A percentile compares a stretch with the other conserved stretches of the same genome.
phyloP scores from a whole-genome alignment of 495 filamentous ascomycete species.

The Chaetomium fimeti region DNA sequence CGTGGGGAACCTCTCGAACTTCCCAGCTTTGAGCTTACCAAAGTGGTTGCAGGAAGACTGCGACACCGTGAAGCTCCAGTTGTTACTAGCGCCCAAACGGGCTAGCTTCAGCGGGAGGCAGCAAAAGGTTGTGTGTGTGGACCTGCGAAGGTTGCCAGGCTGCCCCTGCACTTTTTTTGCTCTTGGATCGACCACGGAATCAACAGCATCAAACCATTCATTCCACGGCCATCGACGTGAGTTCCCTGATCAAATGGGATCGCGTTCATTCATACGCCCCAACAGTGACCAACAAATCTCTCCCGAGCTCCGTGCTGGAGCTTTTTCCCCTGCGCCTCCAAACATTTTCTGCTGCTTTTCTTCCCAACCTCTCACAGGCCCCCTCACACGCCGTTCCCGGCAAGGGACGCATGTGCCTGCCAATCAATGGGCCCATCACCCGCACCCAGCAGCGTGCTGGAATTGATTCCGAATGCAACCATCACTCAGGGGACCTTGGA shows the following conservation, averaged over 20 bases:
- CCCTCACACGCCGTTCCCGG: background rate
- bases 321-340: background rate
- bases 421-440: slow-evolving; percentile 32
- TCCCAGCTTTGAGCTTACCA: no score
- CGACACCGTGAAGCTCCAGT: slow-evolving; percentile 13
- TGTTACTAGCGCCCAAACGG: background rate
- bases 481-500: background rate
- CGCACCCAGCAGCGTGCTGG: slow-evolving; percentile 28
- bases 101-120: slow-evolving; percentile 14
- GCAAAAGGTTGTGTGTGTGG: slow-evolving; percentile 5
- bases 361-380: slow-evolving; percentile 2
- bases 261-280: background rate
- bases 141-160: background rate
- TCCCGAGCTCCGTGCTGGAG: background rate
- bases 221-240: background rate
- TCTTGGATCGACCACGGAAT: background rate
- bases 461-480: slow-evolving; percentile 24
- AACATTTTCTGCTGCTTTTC: background rate
- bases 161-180: background rate
- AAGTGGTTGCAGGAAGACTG: slow-evolving; percentile 16
- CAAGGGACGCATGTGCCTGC: slow-evolving; percentile 9
- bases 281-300: background rate
- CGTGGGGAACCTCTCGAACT: no score
- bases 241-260: background rate
- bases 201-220: slow-evolving; percentile 6